These are phyloP conservation scores for Aureobasidium sp. DNA, from an alignment of 2,329 filamentous ascomycete species.

Conservation along the genomic window DNA sequence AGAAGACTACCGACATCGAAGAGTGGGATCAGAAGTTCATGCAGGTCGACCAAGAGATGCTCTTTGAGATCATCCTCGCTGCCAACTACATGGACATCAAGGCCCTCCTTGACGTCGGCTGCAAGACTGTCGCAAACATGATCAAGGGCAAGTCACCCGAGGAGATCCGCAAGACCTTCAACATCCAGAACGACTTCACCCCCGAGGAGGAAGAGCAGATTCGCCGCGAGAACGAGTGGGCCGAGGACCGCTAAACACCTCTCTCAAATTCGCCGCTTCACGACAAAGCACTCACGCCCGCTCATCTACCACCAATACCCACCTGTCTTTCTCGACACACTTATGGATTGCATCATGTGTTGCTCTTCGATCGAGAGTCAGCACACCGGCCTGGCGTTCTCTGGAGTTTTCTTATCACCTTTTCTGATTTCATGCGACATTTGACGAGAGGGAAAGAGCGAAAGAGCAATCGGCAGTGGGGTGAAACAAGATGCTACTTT, in stretches of 20 bases:
- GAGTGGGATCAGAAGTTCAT: conserved; percentile 99
- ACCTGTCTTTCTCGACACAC: background rate
- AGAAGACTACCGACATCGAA: conserved; percentile 98
- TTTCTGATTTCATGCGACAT: background rate
- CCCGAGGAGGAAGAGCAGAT: conserved; percentile 98
- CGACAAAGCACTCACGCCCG: background rate
- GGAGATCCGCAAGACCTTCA: conserved; percentile 99
- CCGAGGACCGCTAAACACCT: conserved; percentile 23
- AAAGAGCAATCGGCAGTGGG: background rate
- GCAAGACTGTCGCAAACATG: conserved; percentile 99
- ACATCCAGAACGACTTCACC: conserved; percentile 99
- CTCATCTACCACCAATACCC: background rate
- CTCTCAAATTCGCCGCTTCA: background rate
- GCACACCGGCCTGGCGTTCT: conserved; percentile 1
- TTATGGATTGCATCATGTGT: conserved; percentile 6
- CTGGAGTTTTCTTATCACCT: conserved; percentile 1
- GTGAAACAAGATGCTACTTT: background rate
- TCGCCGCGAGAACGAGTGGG: conserved; percentile 47
- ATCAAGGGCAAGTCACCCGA: conserved; percentile 99
- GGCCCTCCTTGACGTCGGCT: conserved; percentile 91
- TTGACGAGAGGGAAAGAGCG: background rate
- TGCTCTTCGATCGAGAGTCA: conserved; percentile 1
- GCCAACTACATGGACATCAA: conserved; percentile 99
- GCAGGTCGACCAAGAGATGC: conserved; percentile 99
- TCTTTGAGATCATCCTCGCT: conserved; percentile 97